These are phyloP conservation scores for Omphalotus olearius DNA, from an alignment of 1,284 basidiomycete species.

Conservation along the genomic window DNA sequence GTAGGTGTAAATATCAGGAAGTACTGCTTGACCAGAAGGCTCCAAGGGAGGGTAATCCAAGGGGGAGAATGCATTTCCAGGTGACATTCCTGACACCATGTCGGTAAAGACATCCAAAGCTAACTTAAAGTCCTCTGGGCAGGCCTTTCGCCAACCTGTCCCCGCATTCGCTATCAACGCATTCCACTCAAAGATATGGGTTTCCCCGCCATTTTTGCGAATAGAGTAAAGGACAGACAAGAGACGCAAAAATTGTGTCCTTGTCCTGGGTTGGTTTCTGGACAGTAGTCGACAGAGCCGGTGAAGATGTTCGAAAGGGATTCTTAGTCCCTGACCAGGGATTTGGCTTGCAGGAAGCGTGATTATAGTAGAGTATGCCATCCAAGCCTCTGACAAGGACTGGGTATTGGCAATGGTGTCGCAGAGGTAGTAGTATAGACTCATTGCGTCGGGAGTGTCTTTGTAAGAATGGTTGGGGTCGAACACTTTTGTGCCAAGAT, in stretches of 20 bases:
- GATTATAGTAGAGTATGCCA: constrained; percentile 47
- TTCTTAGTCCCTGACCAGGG: constrained; percentile 22
- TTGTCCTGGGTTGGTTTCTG: constrained; percentile 48
- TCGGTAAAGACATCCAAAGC: constrained; percentile 60
- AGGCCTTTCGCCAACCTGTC: constrained; percentile 58
- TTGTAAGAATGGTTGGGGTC: neutral
- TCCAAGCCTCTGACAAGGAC: constrained; percentile 51
- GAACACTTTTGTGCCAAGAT: constrained; percentile 2
- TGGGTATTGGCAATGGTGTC: constrained; percentile 33
- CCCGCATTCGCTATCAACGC: constrained; percentile 63
- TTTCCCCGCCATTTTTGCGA: constrained; percentile 42
- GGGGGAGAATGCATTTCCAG: constrained; percentile 35
- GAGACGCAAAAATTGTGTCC: constrained; percentile 54
- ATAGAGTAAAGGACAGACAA: constrained; percentile 58
- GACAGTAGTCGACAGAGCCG: constrained; percentile 54
- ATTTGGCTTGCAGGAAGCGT: constrained; percentile 25
- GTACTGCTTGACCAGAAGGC: constrained; percentile 14
- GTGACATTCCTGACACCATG: constrained; percentile 42
- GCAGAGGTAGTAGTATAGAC: constrained; percentile 22
- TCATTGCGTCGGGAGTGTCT: neutral
- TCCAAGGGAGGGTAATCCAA: constrained; percentile 13
- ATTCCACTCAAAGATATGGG: constrained; percentile 70
- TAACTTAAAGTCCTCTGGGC: constrained; percentile 50
- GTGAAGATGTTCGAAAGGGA: constrained; percentile 55
- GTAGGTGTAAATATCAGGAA: constrained; percentile 65